A percentile compares a stretch with the other conserved stretches of the same genome.
Conservation (phyloP, 2,329 filamentous ascomycete genomes). For the Fusarium subglutinans region DNA sequence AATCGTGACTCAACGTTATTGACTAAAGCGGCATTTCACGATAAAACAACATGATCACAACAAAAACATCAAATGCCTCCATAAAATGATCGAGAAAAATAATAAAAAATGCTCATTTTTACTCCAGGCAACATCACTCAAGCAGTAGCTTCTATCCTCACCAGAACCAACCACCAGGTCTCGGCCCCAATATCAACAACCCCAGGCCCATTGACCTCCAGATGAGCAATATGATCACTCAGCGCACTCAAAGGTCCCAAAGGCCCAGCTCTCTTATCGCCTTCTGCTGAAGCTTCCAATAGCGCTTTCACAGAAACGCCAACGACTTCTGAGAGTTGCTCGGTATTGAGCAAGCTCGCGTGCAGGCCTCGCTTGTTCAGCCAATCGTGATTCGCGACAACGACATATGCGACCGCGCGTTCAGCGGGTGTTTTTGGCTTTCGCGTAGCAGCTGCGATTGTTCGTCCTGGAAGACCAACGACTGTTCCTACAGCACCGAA, state of each 20-base stretch:
- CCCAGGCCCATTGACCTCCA: conserved; percentile 42
- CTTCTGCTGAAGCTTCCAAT: conserved; percentile 48
- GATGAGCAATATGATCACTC: conserved; percentile 41
- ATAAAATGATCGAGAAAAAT: not conserved
- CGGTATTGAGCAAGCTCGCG: conserved; percentile 49
- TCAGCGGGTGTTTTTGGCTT: conserved; percentile 54
- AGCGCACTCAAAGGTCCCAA: conserved; percentile 39
- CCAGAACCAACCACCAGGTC: conserved; percentile 52
- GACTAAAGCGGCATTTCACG: not conserved
- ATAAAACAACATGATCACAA: not conserved
- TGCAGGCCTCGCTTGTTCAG: conserved; percentile 51
- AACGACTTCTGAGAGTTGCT: conserved; percentile 43
- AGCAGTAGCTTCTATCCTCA: not conserved
- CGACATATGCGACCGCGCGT: conserved; percentile 53
- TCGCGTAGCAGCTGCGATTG: conserved; percentile 46
- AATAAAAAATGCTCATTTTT: not conserved
- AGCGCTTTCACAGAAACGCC: conserved; percentile 49
- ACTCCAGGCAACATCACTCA: not conserved
- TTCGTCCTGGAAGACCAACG: conserved; percentile 47
- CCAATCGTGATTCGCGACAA: conserved; percentile 57
- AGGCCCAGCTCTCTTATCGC: conserved; percentile 24
- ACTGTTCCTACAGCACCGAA: conserved; percentile 49
- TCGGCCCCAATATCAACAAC: conserved; percentile 38
- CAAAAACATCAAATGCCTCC: not conserved
- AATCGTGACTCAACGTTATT: conserved; percentile 4